phyloP scores from a whole-genome alignment of 1,139 yeast species.

The Ogataea hybrid region DNA sequence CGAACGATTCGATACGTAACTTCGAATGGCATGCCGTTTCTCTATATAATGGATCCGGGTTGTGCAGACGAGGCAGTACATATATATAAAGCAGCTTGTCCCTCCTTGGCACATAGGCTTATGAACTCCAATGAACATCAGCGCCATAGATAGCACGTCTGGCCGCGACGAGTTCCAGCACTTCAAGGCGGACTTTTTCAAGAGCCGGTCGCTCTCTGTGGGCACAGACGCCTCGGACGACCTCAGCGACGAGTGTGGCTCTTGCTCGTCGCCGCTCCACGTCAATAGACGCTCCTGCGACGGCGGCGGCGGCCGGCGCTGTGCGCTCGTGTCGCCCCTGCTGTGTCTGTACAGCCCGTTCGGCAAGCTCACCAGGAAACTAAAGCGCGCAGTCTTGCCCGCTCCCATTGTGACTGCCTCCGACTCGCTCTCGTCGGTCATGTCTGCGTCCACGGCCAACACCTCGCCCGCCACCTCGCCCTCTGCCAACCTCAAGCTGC shows the following conservation, averaged over 20 bases:
- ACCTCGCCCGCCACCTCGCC: constrained; percentile 10
- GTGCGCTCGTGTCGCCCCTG: constrained; percentile 2
- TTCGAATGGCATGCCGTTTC: background rate
- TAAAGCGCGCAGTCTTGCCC: constrained; percentile 6
- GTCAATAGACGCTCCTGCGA: constrained; percentile 7
- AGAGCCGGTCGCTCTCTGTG: constrained; percentile 15
- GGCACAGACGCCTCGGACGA: constrained; percentile 7
- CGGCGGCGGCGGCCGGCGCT: background rate
- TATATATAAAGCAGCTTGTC: constrained; percentile 2
- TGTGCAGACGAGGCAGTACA: constrained; percentile 13
- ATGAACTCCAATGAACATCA: constrained; percentile 12
- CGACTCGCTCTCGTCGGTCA: constrained; percentile 9
- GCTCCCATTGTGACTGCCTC: constrained; percentile 10
- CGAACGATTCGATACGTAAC: background rate
- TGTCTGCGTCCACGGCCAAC: constrained; percentile 2
- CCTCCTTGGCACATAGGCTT: background rate
- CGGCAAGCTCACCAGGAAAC: constrained; percentile 13
- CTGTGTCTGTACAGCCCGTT: constrained; percentile 12
- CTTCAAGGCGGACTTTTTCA: constrained; percentile 20
- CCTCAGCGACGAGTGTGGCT: constrained; percentile 7
- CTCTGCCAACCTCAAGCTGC: constrained; percentile 6
- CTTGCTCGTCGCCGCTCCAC: constrained; percentile 11
- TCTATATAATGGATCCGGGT: background rate
- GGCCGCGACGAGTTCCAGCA: constrained; percentile 13
- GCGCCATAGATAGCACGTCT: constrained; percentile 1